Conservation (phyloP, 2,329 filamentous ascomycete genomes). For the Raffaelea arxii region DNA sequence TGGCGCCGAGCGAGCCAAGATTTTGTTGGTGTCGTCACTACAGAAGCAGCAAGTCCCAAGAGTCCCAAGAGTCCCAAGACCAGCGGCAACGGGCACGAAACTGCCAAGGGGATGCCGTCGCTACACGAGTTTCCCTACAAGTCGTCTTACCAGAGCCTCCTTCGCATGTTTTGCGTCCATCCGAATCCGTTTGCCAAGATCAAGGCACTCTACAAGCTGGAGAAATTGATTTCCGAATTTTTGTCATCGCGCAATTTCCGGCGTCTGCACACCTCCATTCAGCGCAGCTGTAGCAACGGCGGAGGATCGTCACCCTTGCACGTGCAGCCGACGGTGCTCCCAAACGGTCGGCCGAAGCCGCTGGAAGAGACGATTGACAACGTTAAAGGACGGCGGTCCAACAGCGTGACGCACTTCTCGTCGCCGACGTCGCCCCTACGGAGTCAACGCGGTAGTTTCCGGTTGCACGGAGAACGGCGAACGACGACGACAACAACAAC, state of each 20-base stretch:
- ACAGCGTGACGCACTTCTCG: slow-evolving; percentile 34
- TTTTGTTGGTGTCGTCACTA: slow-evolving; percentile 13
- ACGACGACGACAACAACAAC: slow-evolving; percentile 42
- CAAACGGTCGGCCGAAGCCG: slow-evolving; percentile 28
- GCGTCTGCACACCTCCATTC: no score
- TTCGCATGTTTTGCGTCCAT: slow-evolving; percentile 81
- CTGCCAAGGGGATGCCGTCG: slow-evolving; percentile 32
- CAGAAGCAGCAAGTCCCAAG: slow-evolving; percentile 28
- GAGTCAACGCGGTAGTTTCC: slow-evolving; percentile 17
- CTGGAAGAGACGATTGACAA: slow-evolving; percentile 62
- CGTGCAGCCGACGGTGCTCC: slow-evolving; percentile 1
- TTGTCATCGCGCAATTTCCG: slow-evolving; percentile 45
- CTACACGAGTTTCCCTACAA: slow-evolving; percentile 73
- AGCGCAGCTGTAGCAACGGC: no score
- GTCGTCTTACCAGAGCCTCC: slow-evolving; percentile 66
- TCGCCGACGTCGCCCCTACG: slow-evolving; percentile 13
- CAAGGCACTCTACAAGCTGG: slow-evolving; percentile 70
- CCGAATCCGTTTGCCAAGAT: slow-evolving; percentile 84
- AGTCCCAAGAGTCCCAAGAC: neutral
- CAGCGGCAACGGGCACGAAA: slow-evolving; percentile 19
- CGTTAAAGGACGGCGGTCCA: slow-evolving; percentile 57
- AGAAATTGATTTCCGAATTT: slow-evolving; percentile 71
- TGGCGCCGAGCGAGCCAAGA: no score
- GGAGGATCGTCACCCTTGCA: neutral
- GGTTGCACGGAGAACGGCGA: slow-evolving; percentile 37